Percentiles rank a stretch among this genome's conserved stretches.
These are phyloP conservation scores for Aspergillus indologenus DNA, from an alignment of 495 filamentous ascomycete genomes.

Conservation along the genomic window DNA sequence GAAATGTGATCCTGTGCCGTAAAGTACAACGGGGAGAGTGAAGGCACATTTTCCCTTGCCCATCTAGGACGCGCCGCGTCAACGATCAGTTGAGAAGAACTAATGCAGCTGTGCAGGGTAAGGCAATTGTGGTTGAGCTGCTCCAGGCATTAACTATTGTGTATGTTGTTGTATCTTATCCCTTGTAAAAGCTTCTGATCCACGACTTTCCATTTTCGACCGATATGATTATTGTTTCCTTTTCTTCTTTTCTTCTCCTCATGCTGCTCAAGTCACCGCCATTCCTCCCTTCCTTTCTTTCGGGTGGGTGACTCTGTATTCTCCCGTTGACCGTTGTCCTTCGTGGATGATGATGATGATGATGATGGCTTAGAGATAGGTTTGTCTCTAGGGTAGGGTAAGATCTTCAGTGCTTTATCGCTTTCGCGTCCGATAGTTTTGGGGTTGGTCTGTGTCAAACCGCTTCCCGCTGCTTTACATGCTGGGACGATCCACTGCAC, in stretches of 20 bases:
- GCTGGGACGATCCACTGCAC: constrained; percentile 20
- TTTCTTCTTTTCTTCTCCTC: not conserved
- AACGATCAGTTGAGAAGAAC: not conserved
- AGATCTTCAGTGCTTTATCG: not conserved
- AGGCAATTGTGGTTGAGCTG: constrained; percentile 1
- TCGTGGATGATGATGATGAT: too few species aligned
- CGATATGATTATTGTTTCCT: not conserved
- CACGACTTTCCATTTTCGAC: not conserved
- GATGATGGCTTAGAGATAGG: too few species aligned
- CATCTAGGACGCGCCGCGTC: not conserved
- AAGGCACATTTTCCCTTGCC: not conserved
- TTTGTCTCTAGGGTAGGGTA: not conserved
- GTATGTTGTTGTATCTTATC: too few species aligned
- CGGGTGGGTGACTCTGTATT: not conserved
- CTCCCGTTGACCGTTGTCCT: too few species aligned
- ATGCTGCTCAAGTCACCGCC: constrained; percentile 17
- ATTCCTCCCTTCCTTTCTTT: constrained; percentile 9
- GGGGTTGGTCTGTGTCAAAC: constrained; percentile 20
- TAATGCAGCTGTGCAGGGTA: not conserved
- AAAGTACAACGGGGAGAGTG: not conserved
- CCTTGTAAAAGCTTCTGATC: not conserved
- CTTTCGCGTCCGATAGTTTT: constrained; percentile 9
- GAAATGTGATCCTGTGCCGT: not conserved
- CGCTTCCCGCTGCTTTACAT: constrained; percentile 21
- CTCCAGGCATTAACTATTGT: constrained; percentile 5